These are phyloP conservation scores for Aschersonia sp. DNA, from an alignment of 2,329 filamentous ascomycete genomes.

Conservation along the genomic window DNA sequence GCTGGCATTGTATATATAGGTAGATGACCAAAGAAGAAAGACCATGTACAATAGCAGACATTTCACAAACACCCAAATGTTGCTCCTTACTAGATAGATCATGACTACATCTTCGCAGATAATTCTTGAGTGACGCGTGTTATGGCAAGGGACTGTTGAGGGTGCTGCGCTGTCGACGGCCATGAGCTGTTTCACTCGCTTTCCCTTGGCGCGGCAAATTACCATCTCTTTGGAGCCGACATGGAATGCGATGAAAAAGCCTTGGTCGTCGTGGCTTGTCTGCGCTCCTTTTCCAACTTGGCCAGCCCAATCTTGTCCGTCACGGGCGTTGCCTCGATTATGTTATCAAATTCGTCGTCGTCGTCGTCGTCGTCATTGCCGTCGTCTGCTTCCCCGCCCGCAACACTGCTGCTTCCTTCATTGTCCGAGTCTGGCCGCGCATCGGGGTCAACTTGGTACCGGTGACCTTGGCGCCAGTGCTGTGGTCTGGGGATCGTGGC, in stretches of 20 bases:
- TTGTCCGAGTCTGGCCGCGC: slow-evolving; percentile 45
- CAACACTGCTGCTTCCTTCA: slow-evolving; percentile 36
- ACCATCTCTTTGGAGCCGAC: slow-evolving; percentile 34
- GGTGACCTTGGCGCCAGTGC: slow-evolving; percentile 11
- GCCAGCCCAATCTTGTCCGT: slow-evolving; percentile 66
- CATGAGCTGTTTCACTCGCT: neutral
- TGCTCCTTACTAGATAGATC: too few species aligned
- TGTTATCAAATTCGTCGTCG: slow-evolving; percentile 78
- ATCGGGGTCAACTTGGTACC: slow-evolving; percentile 44
- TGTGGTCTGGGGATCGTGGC: slow-evolving; percentile 49
- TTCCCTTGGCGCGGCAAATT: neutral
- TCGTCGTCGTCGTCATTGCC: slow-evolving; percentile 9
- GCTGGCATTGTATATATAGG: too few species aligned
- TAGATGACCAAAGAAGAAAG: too few species aligned
- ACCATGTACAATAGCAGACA: too few species aligned
- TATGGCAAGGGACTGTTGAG: too few species aligned
- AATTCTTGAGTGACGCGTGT: too few species aligned
- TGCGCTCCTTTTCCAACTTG: slow-evolving; percentile 40
- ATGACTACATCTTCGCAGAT: too few species aligned
- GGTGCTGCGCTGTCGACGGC: too few species aligned
- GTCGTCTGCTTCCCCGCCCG: slow-evolving; percentile 37
- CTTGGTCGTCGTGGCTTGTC: slow-evolving; percentile 30
- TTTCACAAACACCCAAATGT: too few species aligned
- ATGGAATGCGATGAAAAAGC: slow-evolving; percentile 35
- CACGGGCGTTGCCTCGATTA: slow-evolving; percentile 80